These are phyloP conservation scores for Auricularia auricula-judae DNA, from an alignment of 768 basidiomycete genomes.

Conservation along the genomic window DNA sequence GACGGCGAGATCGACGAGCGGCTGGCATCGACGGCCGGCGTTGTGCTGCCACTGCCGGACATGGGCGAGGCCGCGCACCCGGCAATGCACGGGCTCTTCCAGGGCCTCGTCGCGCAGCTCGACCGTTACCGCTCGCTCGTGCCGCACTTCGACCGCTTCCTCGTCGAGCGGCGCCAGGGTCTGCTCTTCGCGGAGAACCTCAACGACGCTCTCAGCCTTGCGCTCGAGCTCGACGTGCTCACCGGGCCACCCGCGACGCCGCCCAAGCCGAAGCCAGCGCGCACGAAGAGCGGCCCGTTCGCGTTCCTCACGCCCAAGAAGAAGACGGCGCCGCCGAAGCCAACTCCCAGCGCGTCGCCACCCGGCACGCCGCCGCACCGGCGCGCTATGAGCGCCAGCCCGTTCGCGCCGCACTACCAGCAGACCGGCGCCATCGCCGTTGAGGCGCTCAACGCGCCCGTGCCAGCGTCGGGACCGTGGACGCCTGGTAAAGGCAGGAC, in stretches of 20 bases:
- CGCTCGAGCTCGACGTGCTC: slow-evolving; percentile 41
- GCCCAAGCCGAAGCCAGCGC: neutral
- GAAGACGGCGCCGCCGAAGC: slow-evolving; percentile 25
- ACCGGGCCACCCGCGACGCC: neutral
- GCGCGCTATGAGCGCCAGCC: slow-evolving; percentile 49
- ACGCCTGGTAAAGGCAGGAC: slow-evolving; percentile 37
- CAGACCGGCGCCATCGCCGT: slow-evolving; percentile 61
- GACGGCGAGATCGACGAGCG: slow-evolving; percentile 64
- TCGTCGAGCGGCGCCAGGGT: slow-evolving; percentile 79
- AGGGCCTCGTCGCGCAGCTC: slow-evolving; percentile 70
- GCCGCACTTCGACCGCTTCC: slow-evolving; percentile 71
- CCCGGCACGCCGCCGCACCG: slow-evolving; percentile 36
- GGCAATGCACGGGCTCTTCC: slow-evolving; percentile 69
- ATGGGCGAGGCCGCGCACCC: slow-evolving; percentile 66
- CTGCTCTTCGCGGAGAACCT: slow-evolving; percentile 87
- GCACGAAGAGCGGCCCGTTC: slow-evolving; percentile 34
- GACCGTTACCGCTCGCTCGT: slow-evolving; percentile 68
- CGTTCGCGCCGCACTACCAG: slow-evolving; percentile 79
- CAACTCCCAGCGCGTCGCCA: slow-evolving; percentile 22
- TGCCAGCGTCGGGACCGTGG: slow-evolving; percentile 55
- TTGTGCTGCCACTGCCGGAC: slow-evolving; percentile 25
- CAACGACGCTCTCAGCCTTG: slow-evolving; percentile 73
- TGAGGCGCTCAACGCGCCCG: slow-evolving; percentile 54
- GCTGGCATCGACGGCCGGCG: slow-evolving; percentile 49
- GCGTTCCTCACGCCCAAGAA: slow-evolving; percentile 76